A percentile compares a stretch with the other conserved stretches of the same genome.
phyloP scores from a whole-genome alignment of 306 rosid genomes.

The Cucumis sativus region Cucumber_9930_V3 NC_026655.2:30484001-30484500 shows the following conservation, averaged over 20 bases:
- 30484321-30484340: conserved; percentile 68
- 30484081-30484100: conserved; percentile 61
- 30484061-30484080: conserved; percentile 71
- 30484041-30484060: conserved; percentile 79
- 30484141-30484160: conserved; percentile 68
- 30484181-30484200: conserved; percentile 79
- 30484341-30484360: conserved; percentile 57
- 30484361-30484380: conserved; percentile 42
- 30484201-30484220: conserved; percentile 73
- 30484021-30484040: conserved; percentile 90
- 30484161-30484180: conserved; percentile 63
- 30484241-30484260: conserved; percentile 40
- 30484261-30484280: conserved; percentile 59
- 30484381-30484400: conserved; percentile 72
- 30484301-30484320: conserved; percentile 72
- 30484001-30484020: conserved; percentile 67
- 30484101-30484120: conserved; percentile 26
- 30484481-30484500: conserved; percentile 23
- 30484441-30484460: conserved; percentile 34
- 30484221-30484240: conserved; percentile 56
- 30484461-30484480: conserved; percentile 48
- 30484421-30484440: conserved; percentile 63
- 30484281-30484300: conserved; percentile 94
- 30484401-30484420: conserved; percentile 61
- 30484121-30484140: conserved; percentile 48